Percentiles rank a stretch among this genome's conserved stretches.
These are phyloP conservation scores for Perilla frutescens DNA, from an alignment of 257 asterid species.

Conservation along the genomic window DNA sequence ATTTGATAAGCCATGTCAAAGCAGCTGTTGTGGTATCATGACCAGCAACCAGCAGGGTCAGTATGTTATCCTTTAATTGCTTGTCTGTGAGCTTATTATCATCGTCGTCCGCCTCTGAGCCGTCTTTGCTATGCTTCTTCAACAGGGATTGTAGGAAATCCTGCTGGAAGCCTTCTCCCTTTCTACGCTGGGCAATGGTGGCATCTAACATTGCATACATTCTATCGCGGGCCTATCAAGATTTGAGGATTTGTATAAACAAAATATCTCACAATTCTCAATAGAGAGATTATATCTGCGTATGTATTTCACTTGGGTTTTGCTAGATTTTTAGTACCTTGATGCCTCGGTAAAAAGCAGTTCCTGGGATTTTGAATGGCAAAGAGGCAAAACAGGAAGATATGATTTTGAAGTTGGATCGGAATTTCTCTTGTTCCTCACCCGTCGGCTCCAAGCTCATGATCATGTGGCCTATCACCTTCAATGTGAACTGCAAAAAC, in stretches of 20 bases:
- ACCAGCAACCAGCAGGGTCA: conserved; percentile 83
- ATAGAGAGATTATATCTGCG: background rate
- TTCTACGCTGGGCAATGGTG: conserved; percentile 59
- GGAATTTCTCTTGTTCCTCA: conserved; percentile 76
- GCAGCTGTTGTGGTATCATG: conserved; percentile 94
- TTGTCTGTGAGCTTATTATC: conserved; percentile 79
- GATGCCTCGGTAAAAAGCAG: conserved; percentile 79
- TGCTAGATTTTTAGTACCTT: conserved; percentile 52
- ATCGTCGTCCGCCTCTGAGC: conserved; percentile 57
- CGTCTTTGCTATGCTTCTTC: conserved; percentile 58
- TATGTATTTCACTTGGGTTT: background rate
- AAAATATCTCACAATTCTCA: background rate
- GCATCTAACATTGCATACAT: conserved; percentile 79
- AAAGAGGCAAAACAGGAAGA: conserved; percentile 79
- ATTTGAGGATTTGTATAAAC: conserved; percentile 14
- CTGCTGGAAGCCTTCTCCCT: conserved; percentile 58
- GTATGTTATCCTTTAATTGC: conserved; percentile 80
- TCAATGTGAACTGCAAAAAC: conserved; percentile 74
- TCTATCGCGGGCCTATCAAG: conserved; percentile 78
- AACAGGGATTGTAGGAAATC: conserved; percentile 78
- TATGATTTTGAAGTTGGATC: conserved; percentile 78
- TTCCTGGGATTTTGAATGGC: conserved; percentile 79
- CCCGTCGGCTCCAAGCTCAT: conserved; percentile 91
- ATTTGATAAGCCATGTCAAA: conserved; percentile 79
- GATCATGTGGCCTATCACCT: conserved; percentile 90